Percentiles rank a stretch among this genome's conserved stretches.
phyloP scores from a whole-genome alignment of 75 land plant genomes.

The Isoetes taiwanensis region DNA sequence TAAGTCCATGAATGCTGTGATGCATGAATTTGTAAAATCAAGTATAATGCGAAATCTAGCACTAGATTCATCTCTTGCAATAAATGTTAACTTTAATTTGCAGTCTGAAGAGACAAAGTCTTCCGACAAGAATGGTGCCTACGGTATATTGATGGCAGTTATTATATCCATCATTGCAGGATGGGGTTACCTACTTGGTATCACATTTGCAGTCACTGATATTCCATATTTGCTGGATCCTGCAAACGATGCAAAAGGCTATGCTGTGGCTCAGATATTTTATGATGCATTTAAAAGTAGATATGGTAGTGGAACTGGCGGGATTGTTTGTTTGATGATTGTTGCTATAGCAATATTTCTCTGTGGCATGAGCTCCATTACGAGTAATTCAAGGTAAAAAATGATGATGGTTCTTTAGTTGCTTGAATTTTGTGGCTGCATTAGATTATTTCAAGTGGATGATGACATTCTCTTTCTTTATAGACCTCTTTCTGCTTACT shows the following conservation, averaged over 20 bases:
- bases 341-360: conserved; percentile 74
- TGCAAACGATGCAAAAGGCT: conserved; percentile 74
- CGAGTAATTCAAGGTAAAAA: conserved; percentile 82
- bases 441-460: too few relatives aligned
- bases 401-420: too few relatives aligned
- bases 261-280: conserved; percentile 79
- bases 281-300: conserved; percentile 63
- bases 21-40: too few relatives aligned
- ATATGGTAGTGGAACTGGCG: conserved; percentile 76
- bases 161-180: conserved; percentile 57
- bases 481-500: too few relatives aligned
- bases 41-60: too few relatives aligned
- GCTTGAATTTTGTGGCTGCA: too few relatives aligned
- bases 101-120: conserved; percentile 86
- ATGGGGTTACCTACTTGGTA: conserved; percentile 69
- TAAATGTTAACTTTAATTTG: conserved; percentile 6
- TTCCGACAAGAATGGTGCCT: conserved; percentile 77
- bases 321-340: conserved; percentile 65
- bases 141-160: conserved; percentile 64
- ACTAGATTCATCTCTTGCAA: too few relatives aligned
- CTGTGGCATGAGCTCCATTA: conserved; percentile 83
- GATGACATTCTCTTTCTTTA: too few relatives aligned
- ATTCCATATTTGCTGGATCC: conserved; percentile 38
- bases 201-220: conserved; percentile 66
- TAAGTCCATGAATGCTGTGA: too few relatives aligned